Percentiles rank a stretch among this genome's conserved stretches.
Conservation (phyloP, 2,329 filamentous ascomycete genomes). For the Cryphonectria japonica region DNA sequence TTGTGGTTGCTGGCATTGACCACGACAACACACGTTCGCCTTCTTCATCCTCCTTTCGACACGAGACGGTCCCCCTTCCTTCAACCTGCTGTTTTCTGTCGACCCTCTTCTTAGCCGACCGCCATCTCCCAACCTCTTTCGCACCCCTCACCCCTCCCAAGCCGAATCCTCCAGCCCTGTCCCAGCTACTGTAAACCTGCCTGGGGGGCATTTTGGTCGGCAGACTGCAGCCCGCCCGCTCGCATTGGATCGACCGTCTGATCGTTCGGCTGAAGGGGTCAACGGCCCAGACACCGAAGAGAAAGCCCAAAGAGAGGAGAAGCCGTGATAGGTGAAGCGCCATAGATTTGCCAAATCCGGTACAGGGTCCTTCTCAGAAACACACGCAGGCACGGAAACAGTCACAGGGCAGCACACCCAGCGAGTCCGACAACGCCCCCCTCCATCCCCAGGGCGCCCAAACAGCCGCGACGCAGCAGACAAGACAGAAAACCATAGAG, state of each 20-base stretch:
- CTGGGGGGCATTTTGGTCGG: neutral
- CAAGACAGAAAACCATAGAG: neutral
- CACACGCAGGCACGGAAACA: neutral
- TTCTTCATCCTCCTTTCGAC: neutral
- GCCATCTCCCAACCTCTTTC: neutral
- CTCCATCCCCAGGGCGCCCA: neutral
- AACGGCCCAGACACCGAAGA: neutral
- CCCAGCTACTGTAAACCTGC: neutral
- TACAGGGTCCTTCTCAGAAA: neutral
- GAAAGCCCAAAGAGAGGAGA: neutral
- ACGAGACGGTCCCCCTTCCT: neutral
- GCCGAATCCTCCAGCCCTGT: conserved; percentile 4
- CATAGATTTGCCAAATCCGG: neutral
- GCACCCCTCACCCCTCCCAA: neutral
- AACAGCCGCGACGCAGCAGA: conserved; percentile 1
- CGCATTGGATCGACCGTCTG: conserved; percentile 9
- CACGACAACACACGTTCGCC: neutral
- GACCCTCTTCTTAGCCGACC: neutral
- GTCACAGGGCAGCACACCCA: neutral
- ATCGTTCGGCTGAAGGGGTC: neutral
- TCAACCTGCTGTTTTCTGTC: neutral
- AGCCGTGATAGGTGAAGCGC: neutral
- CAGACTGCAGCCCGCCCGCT: neutral
- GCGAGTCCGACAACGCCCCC: neutral
- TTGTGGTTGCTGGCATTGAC: neutral